These are phyloP conservation scores for Penicillium bialowiezense DNA, from an alignment of 495 filamentous ascomycete genomes.

Conservation along the genomic window DNA sequence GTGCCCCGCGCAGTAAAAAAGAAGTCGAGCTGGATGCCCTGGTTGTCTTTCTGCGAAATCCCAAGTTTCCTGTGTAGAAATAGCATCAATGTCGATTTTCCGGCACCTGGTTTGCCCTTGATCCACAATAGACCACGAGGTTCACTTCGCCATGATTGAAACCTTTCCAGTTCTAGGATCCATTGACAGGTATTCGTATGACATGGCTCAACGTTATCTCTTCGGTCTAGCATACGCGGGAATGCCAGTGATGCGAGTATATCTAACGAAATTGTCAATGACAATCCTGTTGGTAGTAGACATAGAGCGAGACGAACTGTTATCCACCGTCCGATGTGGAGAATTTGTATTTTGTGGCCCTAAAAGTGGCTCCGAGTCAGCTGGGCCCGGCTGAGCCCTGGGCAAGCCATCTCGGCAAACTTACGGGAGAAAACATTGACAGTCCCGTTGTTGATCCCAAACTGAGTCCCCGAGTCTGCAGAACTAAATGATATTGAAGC, in stretches of 20 bases:
- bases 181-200: constrained; percentile 27
- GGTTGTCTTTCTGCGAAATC: background rate
- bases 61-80: constrained; percentile 8
- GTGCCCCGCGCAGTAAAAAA: constrained; percentile 11
- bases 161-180: background rate
- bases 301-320: background rate
- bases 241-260: constrained; percentile 5
- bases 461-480: background rate
- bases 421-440: background rate
- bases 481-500: too few relatives aligned
- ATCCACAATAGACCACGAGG: constrained; percentile 38
- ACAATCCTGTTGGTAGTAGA: background rate
- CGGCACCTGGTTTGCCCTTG: constrained; percentile 46
- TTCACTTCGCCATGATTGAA: constrained; percentile 22
- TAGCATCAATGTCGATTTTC: constrained; percentile 45
- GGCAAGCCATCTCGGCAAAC: background rate
- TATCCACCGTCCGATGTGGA: background rate
- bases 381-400: background rate
- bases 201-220: constrained; percentile 9
- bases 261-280: background rate
- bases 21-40: constrained; percentile 1
- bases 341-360: background rate
- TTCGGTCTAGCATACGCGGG: constrained; percentile 5
- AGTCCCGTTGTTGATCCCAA: background rate
- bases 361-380: background rate